Evolutionary conservation across 495 filamentous ascomycete genomes (phyloP).

Genomic region (Talaromyces trachyspermus): DNA sequence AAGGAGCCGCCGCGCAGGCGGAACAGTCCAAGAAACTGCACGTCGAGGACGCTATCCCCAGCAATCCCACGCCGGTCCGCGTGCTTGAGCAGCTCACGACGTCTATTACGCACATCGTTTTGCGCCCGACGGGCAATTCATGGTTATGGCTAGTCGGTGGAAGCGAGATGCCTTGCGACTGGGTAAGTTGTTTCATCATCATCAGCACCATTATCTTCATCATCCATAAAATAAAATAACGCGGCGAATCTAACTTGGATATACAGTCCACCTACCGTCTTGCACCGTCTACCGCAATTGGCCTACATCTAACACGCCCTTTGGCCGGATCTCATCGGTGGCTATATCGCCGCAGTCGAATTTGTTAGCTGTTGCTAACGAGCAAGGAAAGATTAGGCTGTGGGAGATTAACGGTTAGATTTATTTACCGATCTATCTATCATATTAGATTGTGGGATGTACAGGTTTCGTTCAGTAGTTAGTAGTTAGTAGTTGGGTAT

Average conservation of each 20-base stretch:
- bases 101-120: conserved; percentile 65
- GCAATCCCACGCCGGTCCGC: conserved; percentile 59
- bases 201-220: not conserved
- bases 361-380: conserved; percentile 76
- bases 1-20: conserved; percentile 22
- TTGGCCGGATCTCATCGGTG: conserved; percentile 76
- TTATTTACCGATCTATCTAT: not conserved
- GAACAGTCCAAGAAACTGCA: conserved; percentile 21
- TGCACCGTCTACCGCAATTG: conserved; percentile 95
- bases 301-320: conserved; percentile 83
- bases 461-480: too few relatives aligned
- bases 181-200: conserved; percentile 24
- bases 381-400: conserved; percentile 73
- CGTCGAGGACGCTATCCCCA: conserved; percentile 41
- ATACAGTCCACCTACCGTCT: conserved; percentile 72
- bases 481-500: too few relatives aligned
- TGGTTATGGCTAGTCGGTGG: conserved; percentile 74
- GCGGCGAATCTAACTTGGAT: too few relatives aligned
- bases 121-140: conserved; percentile 78
- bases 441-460: too few relatives aligned
- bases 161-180: conserved; percentile 84
- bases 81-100: conserved; percentile 82
- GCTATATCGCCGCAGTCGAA: conserved; percentile 65
- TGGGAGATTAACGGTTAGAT: conserved; percentile 67
- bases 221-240: conserved; percentile 7